Conservation (phyloP, 164 flowering plant genomes). For the Santalum album region DNA sequence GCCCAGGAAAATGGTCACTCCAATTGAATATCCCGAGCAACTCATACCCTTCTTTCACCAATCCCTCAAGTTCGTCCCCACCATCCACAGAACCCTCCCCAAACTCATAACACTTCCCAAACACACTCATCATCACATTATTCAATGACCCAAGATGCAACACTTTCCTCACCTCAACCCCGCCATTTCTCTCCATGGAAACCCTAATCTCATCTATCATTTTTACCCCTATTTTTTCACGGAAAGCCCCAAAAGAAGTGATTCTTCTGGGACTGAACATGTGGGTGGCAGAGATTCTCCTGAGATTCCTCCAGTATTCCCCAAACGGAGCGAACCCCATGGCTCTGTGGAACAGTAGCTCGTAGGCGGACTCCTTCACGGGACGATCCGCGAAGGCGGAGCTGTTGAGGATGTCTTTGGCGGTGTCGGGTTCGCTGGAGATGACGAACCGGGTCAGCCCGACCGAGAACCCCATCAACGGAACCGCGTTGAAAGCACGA, state of each 20-base stretch:
- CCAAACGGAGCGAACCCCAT: slow-evolving; percentile 6
- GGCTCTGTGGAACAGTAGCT: slow-evolving; percentile 2
- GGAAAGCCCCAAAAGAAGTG: slow-evolving; percentile 11
- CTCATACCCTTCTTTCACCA: slow-evolving; percentile 65
- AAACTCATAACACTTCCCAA: slow-evolving; percentile 38
- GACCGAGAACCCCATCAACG: slow-evolving; percentile 2
- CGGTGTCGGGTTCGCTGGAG: not conserved
- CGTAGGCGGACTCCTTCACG: slow-evolving; percentile 6
- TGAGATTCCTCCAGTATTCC: slow-evolving; percentile 1
- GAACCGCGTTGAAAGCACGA: not conserved
- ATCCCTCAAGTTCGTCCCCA: slow-evolving; percentile 25
- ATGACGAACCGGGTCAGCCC: slow-evolving; percentile 1
- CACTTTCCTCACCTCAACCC: slow-evolving; percentile 27
- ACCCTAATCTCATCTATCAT: slow-evolving; percentile 28
- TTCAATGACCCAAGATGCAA: slow-evolving; percentile 45
- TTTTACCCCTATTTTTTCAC: slow-evolving; percentile 14
- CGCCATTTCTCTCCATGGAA: slow-evolving; percentile 28
- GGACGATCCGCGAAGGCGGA: slow-evolving; percentile 1
- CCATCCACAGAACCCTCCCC: slow-evolving; percentile 1
- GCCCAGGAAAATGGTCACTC: slow-evolving; percentile 48
- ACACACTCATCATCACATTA: slow-evolving; percentile 56
- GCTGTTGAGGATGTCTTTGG: slow-evolving; percentile 1
- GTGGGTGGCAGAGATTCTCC: not conserved
- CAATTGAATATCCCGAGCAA: slow-evolving; percentile 54
- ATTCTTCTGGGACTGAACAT: slow-evolving; percentile 10